phyloP scores from a whole-genome alignment of 2,329 filamentous ascomycete species.

The Epichloe sibirici region DNA sequence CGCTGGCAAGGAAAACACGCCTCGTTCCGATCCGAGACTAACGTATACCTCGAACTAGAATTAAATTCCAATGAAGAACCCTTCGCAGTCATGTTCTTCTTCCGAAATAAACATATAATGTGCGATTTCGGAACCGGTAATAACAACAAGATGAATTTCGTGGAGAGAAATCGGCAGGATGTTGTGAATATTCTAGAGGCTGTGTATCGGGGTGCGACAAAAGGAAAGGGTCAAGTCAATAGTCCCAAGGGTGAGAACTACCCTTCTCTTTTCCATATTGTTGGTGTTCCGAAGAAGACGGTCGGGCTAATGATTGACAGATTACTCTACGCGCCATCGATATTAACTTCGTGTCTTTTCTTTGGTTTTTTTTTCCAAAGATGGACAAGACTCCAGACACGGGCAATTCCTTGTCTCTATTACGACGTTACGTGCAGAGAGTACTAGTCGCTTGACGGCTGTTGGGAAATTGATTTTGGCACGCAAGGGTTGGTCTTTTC shows the following conservation, averaged over 20 bases:
- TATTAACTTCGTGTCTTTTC: conserved; percentile 14
- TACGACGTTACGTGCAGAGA: neutral
- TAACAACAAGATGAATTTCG: conserved; percentile 97
- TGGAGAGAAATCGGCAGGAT: conserved; percentile 91
- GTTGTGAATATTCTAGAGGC: conserved; percentile 98
- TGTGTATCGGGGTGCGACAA: conserved; percentile 96
- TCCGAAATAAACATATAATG: conserved; percentile 98
- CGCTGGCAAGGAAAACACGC: too few species aligned
- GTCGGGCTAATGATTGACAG: conserved; percentile 8
- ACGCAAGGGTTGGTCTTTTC: conserved; percentile 17
- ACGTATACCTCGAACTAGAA: neutral
- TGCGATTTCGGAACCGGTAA: conserved; percentile 96
- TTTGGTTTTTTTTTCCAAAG: neutral
- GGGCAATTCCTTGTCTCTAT: neutral
- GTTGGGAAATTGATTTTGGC: neutral
- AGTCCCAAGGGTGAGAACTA: conserved; percentile 62
- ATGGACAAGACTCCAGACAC: neutral
- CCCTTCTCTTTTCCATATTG: neutral
- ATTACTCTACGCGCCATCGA: conserved; percentile 26
- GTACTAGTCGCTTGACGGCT: neutral
- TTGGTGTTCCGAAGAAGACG: neutral
- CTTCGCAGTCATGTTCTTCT: conserved; percentile 94
- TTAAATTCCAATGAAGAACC: conserved; percentile 40
- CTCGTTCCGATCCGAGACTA: neutral
- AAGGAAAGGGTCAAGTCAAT: conserved; percentile 90